phyloP scores from a whole-genome alignment of 2,329 filamentous ascomycete genomes.

The Fonsecaea erecta region DNA sequence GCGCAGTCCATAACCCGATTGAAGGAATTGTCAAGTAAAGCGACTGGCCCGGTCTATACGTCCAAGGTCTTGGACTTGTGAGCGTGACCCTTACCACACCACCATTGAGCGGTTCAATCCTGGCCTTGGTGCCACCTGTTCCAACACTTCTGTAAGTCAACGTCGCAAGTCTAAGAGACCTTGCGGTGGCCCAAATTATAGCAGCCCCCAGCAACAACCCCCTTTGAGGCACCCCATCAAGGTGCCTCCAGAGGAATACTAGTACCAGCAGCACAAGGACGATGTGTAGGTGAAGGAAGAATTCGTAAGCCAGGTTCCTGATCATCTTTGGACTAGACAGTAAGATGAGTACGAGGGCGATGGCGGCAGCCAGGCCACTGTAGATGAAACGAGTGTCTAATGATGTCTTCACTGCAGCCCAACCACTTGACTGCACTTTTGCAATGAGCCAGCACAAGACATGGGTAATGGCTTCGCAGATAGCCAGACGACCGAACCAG shows the following conservation, averaged over 20 bases:
- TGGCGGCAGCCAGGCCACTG: slow-evolving; percentile 50
- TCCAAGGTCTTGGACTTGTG: slow-evolving; percentile 68
- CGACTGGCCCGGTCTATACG: slow-evolving; percentile 72
- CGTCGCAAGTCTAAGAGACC: slow-evolving; percentile 65
- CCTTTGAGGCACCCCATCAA: slow-evolving; percentile 70
- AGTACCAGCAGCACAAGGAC: slow-evolving; percentile 71
- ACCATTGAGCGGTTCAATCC: slow-evolving; percentile 70
- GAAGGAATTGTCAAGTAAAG: slow-evolving; percentile 73
- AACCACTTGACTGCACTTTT: slow-evolving; percentile 56
- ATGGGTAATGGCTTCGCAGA: slow-evolving; percentile 72
- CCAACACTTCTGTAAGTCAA: slow-evolving; percentile 68
- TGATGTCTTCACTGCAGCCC: slow-evolving; percentile 42
- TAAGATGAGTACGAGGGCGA: slow-evolving; percentile 68
- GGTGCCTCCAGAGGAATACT: slow-evolving; percentile 77
- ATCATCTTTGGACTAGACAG: slow-evolving; percentile 76
- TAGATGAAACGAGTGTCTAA: slow-evolving; percentile 44
- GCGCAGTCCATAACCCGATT: slow-evolving; percentile 71
- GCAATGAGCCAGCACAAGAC: slow-evolving; percentile 75
- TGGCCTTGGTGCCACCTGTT: slow-evolving; percentile 65
- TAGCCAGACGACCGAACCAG: slow-evolving; percentile 75
- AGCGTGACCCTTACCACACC: slow-evolving; percentile 73
- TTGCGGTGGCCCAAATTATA: slow-evolving; percentile 76
- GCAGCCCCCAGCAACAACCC: slow-evolving; percentile 76
- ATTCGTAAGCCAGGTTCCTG: slow-evolving; percentile 95
- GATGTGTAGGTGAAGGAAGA: slow-evolving; percentile 87